Percentiles rank a stretch among this genome's conserved stretches.
phyloP scores from a whole-genome alignment of 1,139 yeast species.

The Suhomyces bribrorum region DNA sequence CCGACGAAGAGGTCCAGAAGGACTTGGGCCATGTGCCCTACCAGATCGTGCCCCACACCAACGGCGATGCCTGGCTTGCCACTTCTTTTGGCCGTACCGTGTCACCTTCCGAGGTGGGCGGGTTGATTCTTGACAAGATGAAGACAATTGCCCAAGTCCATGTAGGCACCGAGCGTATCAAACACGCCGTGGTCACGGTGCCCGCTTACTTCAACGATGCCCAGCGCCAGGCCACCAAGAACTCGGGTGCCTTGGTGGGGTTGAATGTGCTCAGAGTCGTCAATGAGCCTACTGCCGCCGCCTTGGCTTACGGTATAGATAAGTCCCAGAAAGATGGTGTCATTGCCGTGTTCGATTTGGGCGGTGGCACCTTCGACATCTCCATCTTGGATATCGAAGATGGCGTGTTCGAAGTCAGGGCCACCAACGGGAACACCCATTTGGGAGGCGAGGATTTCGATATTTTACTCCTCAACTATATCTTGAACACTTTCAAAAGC shows the following conservation, averaged over 20 bases:
- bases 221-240: conserved; percentile 76
- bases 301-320: conserved; percentile 74
- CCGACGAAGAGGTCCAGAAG: conserved; percentile 63
- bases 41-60: conserved; percentile 49
- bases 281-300: conserved; percentile 83
- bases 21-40: conserved; percentile 60
- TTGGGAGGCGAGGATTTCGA: conserved; percentile 85
- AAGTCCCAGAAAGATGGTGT: conserved; percentile 55
- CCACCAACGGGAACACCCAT: conserved; percentile 86
- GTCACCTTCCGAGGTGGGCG: conserved; percentile 62
- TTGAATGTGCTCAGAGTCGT: conserved; percentile 67
- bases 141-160: conserved; percentile 55
- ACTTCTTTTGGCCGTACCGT: conserved; percentile 38
- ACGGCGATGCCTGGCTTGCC: conserved; percentile 65
- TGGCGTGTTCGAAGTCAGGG: conserved; percentile 78
- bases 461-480: conserved; percentile 55
- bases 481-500: conserved; percentile 48
- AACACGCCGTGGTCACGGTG: conserved; percentile 73
- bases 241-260: conserved; percentile 68
- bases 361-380: conserved; percentile 85
- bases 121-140: conserved; percentile 54
- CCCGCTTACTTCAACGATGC: conserved; percentile 82
- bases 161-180: conserved; percentile 35
- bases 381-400: conserved; percentile 77
- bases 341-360: conserved; percentile 77